Evolutionary conservation across 2,329 filamentous ascomycete genomes (phyloP).

Genomic region (Thielaviopsis ethacetica): DNA sequence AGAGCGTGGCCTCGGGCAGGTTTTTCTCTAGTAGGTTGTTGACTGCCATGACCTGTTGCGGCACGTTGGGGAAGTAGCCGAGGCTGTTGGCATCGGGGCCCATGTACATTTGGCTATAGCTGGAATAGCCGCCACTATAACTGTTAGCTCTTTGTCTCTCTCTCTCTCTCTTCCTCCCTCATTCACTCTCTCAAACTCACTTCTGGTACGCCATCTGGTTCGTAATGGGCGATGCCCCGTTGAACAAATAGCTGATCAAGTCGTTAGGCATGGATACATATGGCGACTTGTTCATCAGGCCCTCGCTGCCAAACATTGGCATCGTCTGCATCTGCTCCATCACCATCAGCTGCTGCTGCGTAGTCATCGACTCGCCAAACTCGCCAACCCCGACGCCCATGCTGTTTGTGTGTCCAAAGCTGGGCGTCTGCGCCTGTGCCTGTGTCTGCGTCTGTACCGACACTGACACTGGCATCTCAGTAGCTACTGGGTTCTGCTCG

Average conservation of each 20-base stretch:
- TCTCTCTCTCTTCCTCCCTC: background rate
- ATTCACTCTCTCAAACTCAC: background rate
- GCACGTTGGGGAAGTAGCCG: slow-evolving; percentile 41
- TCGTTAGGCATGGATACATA: slow-evolving; percentile 73
- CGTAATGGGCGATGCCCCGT: slow-evolving; percentile 20
- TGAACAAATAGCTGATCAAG: slow-evolving; percentile 74
- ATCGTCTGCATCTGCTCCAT: slow-evolving; percentile 53
- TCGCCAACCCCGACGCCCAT: slow-evolving; percentile 3
- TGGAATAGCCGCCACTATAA: slow-evolving; percentile 8
- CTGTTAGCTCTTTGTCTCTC: background rate
- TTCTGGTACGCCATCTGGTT: slow-evolving; percentile 14
- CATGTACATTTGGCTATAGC: slow-evolving; percentile 12
- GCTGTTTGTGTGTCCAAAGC: slow-evolving; percentile 13
- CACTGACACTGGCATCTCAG: background rate
- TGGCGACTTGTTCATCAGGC: slow-evolving; percentile 64
- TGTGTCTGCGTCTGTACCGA: too few species aligned
- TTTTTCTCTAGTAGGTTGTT: slow-evolving; percentile 70
- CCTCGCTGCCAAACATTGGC: slow-evolving; percentile 75
- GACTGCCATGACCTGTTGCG: slow-evolving; percentile 76
- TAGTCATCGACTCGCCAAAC: slow-evolving; percentile 4
- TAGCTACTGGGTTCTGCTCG: background rate
- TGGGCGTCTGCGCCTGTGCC: slow-evolving; percentile 12
- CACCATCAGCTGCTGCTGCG: slow-evolving; percentile 36
- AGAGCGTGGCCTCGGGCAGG: slow-evolving; percentile 63
- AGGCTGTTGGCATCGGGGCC: slow-evolving; percentile 20